Conservation (phyloP, 2,329 filamentous ascomycete species). For the Fusarium siculi region DNA sequence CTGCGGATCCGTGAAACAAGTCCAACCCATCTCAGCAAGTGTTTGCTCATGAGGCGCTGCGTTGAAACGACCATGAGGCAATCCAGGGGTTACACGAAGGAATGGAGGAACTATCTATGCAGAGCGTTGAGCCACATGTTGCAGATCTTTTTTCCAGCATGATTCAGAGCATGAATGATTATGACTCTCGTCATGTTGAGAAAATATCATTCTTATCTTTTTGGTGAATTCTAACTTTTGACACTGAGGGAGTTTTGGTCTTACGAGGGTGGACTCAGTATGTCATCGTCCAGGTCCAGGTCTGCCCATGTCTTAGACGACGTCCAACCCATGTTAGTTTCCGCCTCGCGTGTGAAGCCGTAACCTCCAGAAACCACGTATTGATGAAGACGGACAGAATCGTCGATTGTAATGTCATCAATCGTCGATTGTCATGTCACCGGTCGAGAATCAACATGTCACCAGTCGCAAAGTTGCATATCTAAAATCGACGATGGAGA, state of each 20-base stretch:
- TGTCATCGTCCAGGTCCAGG: neutral
- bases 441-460: neutral
- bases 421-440: neutral
- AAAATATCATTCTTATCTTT: neutral
- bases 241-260: neutral
- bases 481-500: neutral
- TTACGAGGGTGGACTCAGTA: neutral
- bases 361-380: neutral
- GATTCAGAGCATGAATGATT: slow-evolving; percentile 11
- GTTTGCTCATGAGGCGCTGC: slow-evolving; percentile 2
- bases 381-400: neutral
- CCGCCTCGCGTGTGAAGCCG: neutral
- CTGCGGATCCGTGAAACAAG: slow-evolving; percentile 7
- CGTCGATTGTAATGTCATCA: neutral
- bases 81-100: slow-evolving; percentile 5
- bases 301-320: neutral
- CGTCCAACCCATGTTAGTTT: neutral
- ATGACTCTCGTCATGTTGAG: neutral
- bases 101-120: slow-evolving; percentile 20
- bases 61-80: slow-evolving; percentile 21
- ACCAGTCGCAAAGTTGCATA: neutral
- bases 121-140: slow-evolving; percentile 29
- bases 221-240: neutral
- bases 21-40: neutral
- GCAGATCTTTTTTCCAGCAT: slow-evolving; percentile 7